Base-by-base conservation (phyloP, 139 green algal genomes). In the Chlamydomonas incerta region DNA sequence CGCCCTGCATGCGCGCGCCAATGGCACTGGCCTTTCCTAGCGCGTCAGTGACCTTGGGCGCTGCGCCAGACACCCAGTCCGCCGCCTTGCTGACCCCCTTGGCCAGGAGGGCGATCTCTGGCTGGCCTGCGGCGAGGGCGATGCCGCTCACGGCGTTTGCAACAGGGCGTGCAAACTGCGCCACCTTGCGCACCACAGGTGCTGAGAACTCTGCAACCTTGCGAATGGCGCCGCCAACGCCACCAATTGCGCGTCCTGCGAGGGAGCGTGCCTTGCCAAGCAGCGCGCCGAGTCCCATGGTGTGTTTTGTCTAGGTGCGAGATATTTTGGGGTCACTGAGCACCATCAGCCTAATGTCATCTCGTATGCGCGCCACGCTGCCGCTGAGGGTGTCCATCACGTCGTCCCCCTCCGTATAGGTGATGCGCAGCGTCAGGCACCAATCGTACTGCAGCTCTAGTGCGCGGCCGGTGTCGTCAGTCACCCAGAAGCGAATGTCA, bases 361-460 rank as follows among this genome's bases (percentile, higher is more conserved):
- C 20, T 4, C 50, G 69, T 15, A 69, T 35, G 28, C 3, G 58
- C 34, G 37, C 58, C 18, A 75, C 69, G 37, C 69, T 75, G 37
- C 21, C 24, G 17, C 21, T 33, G 3, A 75, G 37, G 3, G 37
- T 21, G 20, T 34, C 37, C 20, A 58, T 34, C 20, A 21, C 21
- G 34, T 75, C 69, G 21, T 58, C 37, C 37, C 69, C 69, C 37
- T 75, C 37, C 10, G 20, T 34, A 18, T 60, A 75, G 37, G 37
- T 35, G 21, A 75, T 58, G 37, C 37, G 37, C 37, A 75, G 69
- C 23, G 69, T 75, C 69, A 75, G 20, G 37, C 20, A 75, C 69
- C 69, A 75, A 34, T 75, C 69, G 37, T 75, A 75, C 21, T 58
- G 69, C 37, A 75, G 69, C 37, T 75, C 69, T n/a, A 75, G 69